Base-by-base conservation (phyloP, 495 filamentous ascomycete genomes). In the Sporormia fimetaria region DNA sequence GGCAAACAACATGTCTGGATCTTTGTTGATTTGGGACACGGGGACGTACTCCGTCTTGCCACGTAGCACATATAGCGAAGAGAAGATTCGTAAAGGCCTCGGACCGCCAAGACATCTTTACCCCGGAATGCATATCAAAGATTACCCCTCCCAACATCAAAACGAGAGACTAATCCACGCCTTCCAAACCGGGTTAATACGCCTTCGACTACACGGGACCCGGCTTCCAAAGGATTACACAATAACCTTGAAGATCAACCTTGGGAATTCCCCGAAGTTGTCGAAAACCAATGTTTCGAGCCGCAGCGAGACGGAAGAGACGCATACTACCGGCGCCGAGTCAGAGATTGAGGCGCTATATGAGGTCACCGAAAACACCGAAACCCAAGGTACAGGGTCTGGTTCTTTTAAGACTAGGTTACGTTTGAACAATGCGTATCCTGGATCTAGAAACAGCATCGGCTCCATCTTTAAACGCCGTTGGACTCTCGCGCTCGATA, bases 11-110 rank as follows among this genome's bases (percentile, higher is more conserved):
- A 59, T 60, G 9, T 79, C 74, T 0, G 78, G 78, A 1, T 78
- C 72, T 11, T 61, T 82, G 11, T 67, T 82, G 10, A 76, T 82
- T 24, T 82, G 77, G 78, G 78, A 82, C 41, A 80, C 75, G 0
- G 78, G 77, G 6, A 74, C 76, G 39, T 81, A 81, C 49, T 62
- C 66, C 35, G 49, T 81, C 17, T 61, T 82, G 3, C 67, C 72
- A 1, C 62, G 66, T 14, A 51, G 60, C 7, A 40, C n/a, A n/a
- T n/a, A 46, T 12, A 8, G 28, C 6, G 37, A 44, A 0, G 36
- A 61, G 34, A 55, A 60, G 4, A n/a, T n/a, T 23, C 18, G 23
- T 16, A 23, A 27, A 35, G 52, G 37, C 7, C 63, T 0, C 58
- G 65, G 18, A 68, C 63, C 6, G 70, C 71, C 20, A 66, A 71